A percentile compares a stretch with the other conserved stretches of the same genome.
Evolutionary conservation across 257 asterid genomes (phyloP).

Genomic region (Voacanga thouarsii): DNA sequence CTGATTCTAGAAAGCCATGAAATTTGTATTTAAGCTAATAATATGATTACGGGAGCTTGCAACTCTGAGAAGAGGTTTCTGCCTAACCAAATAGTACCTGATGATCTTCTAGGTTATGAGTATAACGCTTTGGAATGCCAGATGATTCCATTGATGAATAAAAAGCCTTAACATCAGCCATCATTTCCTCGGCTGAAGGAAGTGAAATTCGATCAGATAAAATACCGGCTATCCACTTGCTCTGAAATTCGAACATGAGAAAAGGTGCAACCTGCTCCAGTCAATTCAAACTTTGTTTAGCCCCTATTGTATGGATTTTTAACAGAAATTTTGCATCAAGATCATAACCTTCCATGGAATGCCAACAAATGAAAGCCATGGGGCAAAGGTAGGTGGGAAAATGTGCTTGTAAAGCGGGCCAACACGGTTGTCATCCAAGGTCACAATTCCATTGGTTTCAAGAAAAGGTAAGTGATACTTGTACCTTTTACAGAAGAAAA

Average conservation of each 20-base stretch:
- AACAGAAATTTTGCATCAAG: background rate
- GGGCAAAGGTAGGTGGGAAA: conserved; percentile 80
- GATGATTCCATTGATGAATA: conserved; percentile 57
- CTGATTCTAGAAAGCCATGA: background rate
- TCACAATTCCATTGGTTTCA: conserved; percentile 59
- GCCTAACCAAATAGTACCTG: conserved; percentile 42
- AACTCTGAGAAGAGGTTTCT: conserved; percentile 17
- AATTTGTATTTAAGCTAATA: background rate
- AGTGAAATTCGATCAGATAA: conserved; percentile 68
- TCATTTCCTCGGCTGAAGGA: conserved; percentile 65
- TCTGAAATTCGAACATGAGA: conserved; percentile 67
- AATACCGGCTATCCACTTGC: conserved; percentile 84
- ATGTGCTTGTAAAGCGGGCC: conserved; percentile 88
- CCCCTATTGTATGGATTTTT: background rate
- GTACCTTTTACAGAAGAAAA: conserved; percentile 43
- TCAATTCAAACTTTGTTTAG: background rate
- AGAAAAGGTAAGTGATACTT: conserved; percentile 84
- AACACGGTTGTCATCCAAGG: conserved; percentile 81
- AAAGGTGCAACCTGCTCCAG: conserved; percentile 73
- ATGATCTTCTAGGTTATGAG: conserved; percentile 58
- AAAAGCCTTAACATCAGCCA: conserved; percentile 54
- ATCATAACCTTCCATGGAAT: conserved; percentile 83
- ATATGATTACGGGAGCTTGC: too few relatives aligned
- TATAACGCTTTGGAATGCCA: conserved; percentile 62
- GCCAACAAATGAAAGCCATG: conserved; percentile 87